Percentiles rank a stretch among this genome's conserved stretches.
phyloP scores from a whole-genome alignment of 169 alveolate genomes.

The Plasmodium vivax region DNA sequence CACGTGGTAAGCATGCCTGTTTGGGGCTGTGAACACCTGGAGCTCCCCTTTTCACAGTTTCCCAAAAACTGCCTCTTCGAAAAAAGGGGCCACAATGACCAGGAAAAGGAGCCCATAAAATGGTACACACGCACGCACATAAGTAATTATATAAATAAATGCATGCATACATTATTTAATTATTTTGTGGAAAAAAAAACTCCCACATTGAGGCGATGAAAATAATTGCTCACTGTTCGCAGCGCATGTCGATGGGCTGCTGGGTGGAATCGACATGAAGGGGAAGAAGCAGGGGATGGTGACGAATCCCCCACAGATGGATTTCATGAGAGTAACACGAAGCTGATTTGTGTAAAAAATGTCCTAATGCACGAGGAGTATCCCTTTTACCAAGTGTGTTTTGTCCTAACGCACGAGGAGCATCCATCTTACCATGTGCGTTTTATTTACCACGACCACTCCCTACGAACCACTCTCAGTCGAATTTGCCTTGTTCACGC shows the following conservation, averaged over 20 bases:
- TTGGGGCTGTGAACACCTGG: neutral
- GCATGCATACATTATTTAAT: no score
- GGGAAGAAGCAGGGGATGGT: neutral
- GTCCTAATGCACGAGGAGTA: no score
- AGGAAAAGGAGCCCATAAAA: neutral
- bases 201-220: neutral
- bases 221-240: neutral
- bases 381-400: no score
- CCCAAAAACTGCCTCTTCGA: neutral
- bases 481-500: slow-evolving; percentile 11
- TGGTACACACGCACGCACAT: neutral
- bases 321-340: neutral
- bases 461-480: neutral
- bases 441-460: neutral
- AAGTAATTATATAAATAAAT: no score
- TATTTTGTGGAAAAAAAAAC: no score
- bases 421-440: neutral
- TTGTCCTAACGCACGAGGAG: neutral
- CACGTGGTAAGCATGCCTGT: neutral
- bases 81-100: neutral
- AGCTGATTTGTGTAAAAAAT: neutral
- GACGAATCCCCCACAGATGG: neutral
- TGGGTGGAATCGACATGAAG: neutral
- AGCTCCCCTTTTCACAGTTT: neutral
- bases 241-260: neutral